Evolutionary conservation across 306 rosid genomes (phyloP), one percentile per base, ranked within the genome.

Genomic region (Ormosia semicastrata): DNA sequence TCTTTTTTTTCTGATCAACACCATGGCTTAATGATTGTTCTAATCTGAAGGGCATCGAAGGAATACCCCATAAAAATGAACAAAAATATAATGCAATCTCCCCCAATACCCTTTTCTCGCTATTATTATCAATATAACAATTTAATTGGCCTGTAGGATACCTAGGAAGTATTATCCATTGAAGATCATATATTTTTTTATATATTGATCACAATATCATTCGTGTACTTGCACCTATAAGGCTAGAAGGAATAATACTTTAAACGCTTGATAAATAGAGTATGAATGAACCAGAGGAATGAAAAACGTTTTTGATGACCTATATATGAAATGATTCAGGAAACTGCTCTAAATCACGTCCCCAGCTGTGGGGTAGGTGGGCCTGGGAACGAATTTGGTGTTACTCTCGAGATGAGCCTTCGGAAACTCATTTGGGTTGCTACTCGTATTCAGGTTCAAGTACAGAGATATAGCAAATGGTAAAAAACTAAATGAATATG

Each of bases 371-470:
- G 92, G 54, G 77, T 88, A 2, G 89, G 89, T 0, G 86, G 24
- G 24, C 24, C 24, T 24, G 24, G 88, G 36, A 76, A 86, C 72
- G 90, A 89, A 12, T 92, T 90, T 24, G 93, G 97, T 9, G 89
- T 88, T 0, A 86, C 97, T 10, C 83, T 85, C 2, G 93, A 92
- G 75, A 92, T 92, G 97, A 87, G 89, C 87, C 81, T 85, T 80
- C 87, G 91, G 47, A 89, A 83, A 66, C 93, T 92, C 24, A 92
- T 89, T 12, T 92, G 95, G 92, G 93, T 90, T 0, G 90, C 85
- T 40, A 88, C 92, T 6, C 89, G 92, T 0, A 75, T 92, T 11
- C 93, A 88, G 46, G 77, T 92, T 77, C 97, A 92, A 86, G 95
- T 92, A 5, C 78, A 86, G 75, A 88, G 92, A 85, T 92, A 90